Evolutionary conservation across 169 alveolate genomes (phyloP), one percentile per base, ranked within the genome.

Genomic region (Cryptosporidium meleagridis): DNA sequence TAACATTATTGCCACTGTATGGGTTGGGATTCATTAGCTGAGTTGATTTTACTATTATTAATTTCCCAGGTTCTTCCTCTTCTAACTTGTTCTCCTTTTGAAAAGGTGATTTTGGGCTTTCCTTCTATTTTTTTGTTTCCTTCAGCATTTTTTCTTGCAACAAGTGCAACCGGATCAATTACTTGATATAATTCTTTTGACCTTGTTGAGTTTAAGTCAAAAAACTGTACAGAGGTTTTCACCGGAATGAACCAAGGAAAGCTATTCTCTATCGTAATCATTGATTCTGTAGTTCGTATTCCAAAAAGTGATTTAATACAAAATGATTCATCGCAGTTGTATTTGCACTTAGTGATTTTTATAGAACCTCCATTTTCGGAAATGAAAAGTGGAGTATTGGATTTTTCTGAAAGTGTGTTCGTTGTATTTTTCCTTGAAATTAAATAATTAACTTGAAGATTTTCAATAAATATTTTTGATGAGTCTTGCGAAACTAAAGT

Each of bases 81-180:
- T 41, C 75, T 59, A 33, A 80, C 48, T 62, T 80, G 89, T 26
- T 80, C 89, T 21, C 89, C 89, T 62, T 80, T 80, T 9, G 55
- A 59, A 62, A 62, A 37, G n/a, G 39, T 61, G 14, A 80, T 80
- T 37, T 62, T 59, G 31, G 73, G 16, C 16, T 80, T 65, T 6
- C 2, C 26, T 26, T 80, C 55, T 0, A 72, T 48, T 10, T 61
- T 31, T 29, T 65, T 29, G 21, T 23, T 62, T 44, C 26, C 39
- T 48, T 59, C 68, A 39, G 67, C 41, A 65, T 80, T 80, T 33
- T n/a, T 80, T 39, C 89, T 58, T 14, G 21, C 21, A 61, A 62
- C 12, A 80, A 80, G 48, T 62, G 89, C 89, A 41, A 80, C 44
- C 5, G 89, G 89, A 53, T 80, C 89, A 12, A 80, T 44, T 62